phyloP scores from a whole-genome alignment of 148 eudicot genomes.

The Cornus florida region DNA sequence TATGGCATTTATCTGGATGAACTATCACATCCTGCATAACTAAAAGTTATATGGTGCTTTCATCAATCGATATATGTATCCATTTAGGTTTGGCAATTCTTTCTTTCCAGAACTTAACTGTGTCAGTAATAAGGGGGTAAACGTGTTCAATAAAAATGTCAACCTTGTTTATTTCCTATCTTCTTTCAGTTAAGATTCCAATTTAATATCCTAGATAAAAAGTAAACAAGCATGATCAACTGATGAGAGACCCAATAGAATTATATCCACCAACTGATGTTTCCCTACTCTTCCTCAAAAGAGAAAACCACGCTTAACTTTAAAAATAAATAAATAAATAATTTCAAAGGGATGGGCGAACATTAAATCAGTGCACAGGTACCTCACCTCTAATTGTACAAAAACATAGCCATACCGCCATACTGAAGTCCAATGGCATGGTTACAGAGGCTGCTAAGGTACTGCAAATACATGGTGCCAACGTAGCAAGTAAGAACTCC shows the following conservation, averaged over 20 bases:
- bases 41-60: not conserved
- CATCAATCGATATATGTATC: not conserved
- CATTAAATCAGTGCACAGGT: not conserved
- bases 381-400: constrained; percentile 59
- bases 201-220: not conserved
- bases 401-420: constrained; percentile 79
- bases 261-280: not conserved
- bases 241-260: not conserved
- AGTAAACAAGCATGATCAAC: not conserved
- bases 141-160: not conserved
- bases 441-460: constrained; percentile 69
- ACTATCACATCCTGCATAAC: not conserved
- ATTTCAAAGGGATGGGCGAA: not conserved
- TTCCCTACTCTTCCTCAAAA: too few relatives aligned
- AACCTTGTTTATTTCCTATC: not conserved
- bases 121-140: not conserved
- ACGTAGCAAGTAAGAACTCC: constrained; percentile 6
- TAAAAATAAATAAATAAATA: not conserved
- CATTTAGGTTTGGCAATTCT: not conserved
- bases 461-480: constrained; percentile 31
- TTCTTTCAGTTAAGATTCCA: not conserved
- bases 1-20: not conserved
- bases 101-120: not conserved
- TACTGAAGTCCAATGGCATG: constrained; percentile 80
- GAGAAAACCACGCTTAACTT: not conserved